These are phyloP conservation scores for Kitagawia praeruptora DNA, from an alignment of 129 eudicot species.

Conservation along the genomic window DNA sequence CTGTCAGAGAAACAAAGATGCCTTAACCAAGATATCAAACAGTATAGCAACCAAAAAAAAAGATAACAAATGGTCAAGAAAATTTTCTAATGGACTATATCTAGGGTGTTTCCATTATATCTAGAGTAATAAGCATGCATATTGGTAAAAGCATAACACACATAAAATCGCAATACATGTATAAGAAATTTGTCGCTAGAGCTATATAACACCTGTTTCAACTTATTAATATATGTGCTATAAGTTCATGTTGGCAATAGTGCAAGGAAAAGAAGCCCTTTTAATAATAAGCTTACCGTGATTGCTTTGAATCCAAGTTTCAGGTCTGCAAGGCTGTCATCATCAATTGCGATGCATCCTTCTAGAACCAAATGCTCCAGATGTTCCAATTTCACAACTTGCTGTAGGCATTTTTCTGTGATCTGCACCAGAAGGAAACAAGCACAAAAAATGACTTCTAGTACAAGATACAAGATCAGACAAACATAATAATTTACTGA, in stretches of 20 bases:
- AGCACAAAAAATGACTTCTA: slow-evolving; percentile 6
- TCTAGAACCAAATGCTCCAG: slow-evolving; percentile 77
- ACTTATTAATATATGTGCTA: neutral
- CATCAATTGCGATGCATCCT: slow-evolving; percentile 86
- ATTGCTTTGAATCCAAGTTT: slow-evolving; percentile 71
- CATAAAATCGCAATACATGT: neutral
- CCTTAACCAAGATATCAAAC: slow-evolving; percentile 10
- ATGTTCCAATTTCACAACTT: slow-evolving; percentile 53
- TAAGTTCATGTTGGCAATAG: neutral
- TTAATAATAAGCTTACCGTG: slow-evolving; percentile 37
- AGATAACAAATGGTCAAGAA: neutral
- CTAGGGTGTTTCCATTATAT: neutral
- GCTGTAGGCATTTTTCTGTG: slow-evolving; percentile 65
- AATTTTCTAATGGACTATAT: neutral
- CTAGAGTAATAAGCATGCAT: neutral
- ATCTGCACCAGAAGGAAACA: slow-evolving; percentile 38
- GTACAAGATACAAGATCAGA: neutral
- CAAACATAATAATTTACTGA: neutral
- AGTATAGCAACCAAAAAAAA: neutral
- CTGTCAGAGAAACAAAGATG: slow-evolving; percentile 30
- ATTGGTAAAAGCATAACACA: neutral
- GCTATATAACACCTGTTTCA: neutral
- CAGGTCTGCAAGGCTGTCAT: slow-evolving; percentile 58
- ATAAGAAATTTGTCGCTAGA: neutral
- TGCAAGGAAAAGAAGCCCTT: neutral